These are phyloP conservation scores for Aspergillus pseudotamarii DNA, from an alignment of 2,329 filamentous ascomycete genomes.

Conservation along the genomic window DNA sequence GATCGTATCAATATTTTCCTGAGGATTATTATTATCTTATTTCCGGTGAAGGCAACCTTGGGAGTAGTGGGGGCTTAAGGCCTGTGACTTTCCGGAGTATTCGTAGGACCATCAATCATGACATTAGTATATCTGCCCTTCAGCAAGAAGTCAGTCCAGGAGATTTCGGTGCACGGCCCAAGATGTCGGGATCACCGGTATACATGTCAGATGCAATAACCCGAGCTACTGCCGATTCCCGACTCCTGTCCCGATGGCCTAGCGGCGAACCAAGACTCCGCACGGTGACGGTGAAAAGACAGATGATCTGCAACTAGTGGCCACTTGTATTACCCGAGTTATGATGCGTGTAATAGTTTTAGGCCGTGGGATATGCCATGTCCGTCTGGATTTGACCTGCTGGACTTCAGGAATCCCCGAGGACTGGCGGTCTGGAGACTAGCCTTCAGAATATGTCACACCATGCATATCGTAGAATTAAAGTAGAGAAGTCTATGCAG, in stretches of 20 bases:
- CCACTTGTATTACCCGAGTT: too few relatives aligned
- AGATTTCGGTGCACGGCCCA: not conserved
- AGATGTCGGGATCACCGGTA: not conserved
- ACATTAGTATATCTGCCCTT: too few relatives aligned
- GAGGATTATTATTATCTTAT: too few relatives aligned
- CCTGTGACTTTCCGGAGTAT: not conserved
- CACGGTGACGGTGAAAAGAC: not conserved
- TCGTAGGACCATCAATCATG: too few relatives aligned
- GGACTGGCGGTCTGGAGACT: not conserved
- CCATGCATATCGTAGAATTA: too few relatives aligned
- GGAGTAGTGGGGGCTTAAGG: not conserved
- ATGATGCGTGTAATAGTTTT: too few relatives aligned
- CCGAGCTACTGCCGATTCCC: not conserved
- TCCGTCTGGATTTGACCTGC: not conserved
- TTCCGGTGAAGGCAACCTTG: too few relatives aligned
- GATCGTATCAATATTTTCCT: too few relatives aligned
- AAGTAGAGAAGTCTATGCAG: too few relatives aligned
- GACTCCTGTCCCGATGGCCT: not conserved
- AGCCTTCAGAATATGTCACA: not conserved
- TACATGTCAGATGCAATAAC: not conserved
- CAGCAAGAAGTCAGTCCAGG: too few relatives aligned
- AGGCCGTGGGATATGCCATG: too few relatives aligned
- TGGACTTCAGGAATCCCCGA: not conserved
- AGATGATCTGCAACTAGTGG: too few relatives aligned
- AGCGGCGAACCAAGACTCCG: not conserved